Evolutionary conservation across 139 green algal genomes (phyloP).

Genomic region (Eudorina sp.): DNA sequence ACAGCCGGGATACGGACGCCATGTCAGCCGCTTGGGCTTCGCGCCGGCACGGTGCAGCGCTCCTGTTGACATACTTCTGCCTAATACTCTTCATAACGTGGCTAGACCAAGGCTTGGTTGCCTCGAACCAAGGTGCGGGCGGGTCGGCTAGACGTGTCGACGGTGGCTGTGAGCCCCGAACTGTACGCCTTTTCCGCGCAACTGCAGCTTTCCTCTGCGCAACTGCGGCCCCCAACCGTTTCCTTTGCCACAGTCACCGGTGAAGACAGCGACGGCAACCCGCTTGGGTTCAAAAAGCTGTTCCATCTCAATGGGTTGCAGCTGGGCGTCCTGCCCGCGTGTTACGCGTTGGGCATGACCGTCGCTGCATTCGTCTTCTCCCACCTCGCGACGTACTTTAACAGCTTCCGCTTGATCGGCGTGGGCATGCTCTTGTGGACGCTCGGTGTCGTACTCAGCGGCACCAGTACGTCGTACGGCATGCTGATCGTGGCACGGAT

Average conservation of each 20-base stretch:
- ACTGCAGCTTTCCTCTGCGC: too few species aligned
- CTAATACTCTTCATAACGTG: neutral
- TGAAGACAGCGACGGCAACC: neutral
- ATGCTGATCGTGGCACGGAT: slow-evolving; percentile 30
- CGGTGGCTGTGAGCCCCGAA: neutral
- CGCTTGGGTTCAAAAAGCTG: neutral
- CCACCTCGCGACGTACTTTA: slow-evolving; percentile 41
- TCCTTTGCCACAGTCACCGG: neutral
- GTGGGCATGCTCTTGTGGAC: slow-evolving; percentile 66
- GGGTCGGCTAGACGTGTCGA: neutral
- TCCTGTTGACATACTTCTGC: slow-evolving; percentile 4
- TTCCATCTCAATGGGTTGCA: neutral
- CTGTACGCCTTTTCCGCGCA: neutral
- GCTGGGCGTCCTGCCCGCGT: slow-evolving; percentile 49
- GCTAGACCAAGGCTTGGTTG: neutral
- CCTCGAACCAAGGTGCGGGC: neutral
- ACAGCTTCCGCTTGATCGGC: slow-evolving; percentile 66
- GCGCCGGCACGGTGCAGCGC: too few species aligned
- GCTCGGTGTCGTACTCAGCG: slow-evolving; percentile 58
- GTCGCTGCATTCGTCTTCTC: slow-evolving; percentile 67
- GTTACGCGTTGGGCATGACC: slow-evolving; percentile 71
- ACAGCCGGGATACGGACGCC: too few species aligned
- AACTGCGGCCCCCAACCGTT: too few species aligned
- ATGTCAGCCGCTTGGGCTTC: too few species aligned
- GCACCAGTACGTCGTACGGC: neutral